Evolutionary conservation across 78 protist genomes (phyloP).

Genomic region (Emiliania huxleyi): DNA sequence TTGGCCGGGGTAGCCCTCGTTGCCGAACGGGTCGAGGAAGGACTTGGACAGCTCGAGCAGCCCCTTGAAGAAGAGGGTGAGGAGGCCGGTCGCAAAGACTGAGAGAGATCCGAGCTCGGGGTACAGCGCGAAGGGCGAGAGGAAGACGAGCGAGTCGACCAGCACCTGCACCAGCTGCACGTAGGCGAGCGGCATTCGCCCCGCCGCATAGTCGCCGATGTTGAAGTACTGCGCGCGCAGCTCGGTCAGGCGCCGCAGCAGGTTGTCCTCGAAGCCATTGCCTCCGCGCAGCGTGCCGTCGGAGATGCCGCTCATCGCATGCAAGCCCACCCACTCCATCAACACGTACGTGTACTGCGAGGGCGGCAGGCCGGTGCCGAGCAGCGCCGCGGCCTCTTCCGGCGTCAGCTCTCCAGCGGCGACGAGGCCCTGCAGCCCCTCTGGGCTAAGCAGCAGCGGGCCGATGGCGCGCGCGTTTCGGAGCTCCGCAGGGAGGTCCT

Average conservation of each 20-base stretch:
- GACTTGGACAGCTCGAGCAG: slow-evolving; percentile 10
- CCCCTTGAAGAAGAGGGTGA: background rate
- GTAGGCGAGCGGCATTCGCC: background rate
- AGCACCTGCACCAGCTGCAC: background rate
- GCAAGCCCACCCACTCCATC: background rate
- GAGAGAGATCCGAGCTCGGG: background rate
- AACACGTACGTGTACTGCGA: background rate
- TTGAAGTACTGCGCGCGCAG: slow-evolving; percentile 6
- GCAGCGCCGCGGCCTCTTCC: background rate
- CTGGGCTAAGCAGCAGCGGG: too few relatives aligned
- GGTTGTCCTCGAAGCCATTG: background rate
- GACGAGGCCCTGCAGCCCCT: too few relatives aligned
- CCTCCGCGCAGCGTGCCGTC: background rate
- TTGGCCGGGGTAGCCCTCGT: too few relatives aligned
- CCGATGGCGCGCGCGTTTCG: too few relatives aligned
- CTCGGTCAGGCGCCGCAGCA: background rate
- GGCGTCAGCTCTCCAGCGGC: background rate
- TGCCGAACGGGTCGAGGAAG: slow-evolving; percentile 10
- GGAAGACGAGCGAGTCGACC: background rate
- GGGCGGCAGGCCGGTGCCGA: background rate
- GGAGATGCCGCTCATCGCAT: background rate
- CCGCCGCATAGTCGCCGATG: background rate
- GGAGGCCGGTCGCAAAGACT: background rate
- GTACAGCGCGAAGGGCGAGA: background rate
- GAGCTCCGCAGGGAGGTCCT: too few relatives aligned